Base-by-base conservation (phyloP, 768 basidiomycete genomes). In the Nidula microcarpa region DNA sequence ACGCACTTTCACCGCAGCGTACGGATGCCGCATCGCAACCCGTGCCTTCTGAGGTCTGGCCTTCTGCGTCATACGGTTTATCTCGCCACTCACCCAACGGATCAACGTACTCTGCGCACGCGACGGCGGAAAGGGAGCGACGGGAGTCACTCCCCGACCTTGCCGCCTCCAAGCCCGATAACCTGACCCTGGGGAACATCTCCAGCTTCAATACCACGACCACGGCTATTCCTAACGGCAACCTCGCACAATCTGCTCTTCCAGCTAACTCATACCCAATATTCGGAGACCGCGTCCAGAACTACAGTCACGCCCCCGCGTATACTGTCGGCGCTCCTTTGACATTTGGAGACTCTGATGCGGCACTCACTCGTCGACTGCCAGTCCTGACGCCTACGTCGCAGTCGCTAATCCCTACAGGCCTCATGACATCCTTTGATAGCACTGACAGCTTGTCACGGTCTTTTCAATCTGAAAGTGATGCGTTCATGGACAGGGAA, bases 351-450 rank as follows among this genome's bases (percentile, higher is more conserved):
- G 83, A 83, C 53, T 52, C 64, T 41, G 74, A 76, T 39, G 50
- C 52, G 55, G 18, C 63, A 56, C 30, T 51, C 51, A 43, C 47
- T 52, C 52, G 43, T 58, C 65, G 1, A 63, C 64, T n/a, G 58
- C 62, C 30, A 62, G 37, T 66, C 51, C 58, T 67, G 23, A 76
- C 75, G 43, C 74, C 76, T 10, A 68, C 66, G 32, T 77, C 79
- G 23, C 68, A 78, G 47, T 76, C 78, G 8, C 68, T 82, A 52
- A 80, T 87, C 53, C 80, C 85, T 34, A 75, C 77, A 46, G 75
- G 77, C 60, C 69, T 85, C 32, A 79, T 84, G 56, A 70, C 76
- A 49, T 81, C 84, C 18, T 68, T 86, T 30, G 80, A 83, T 50
- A 67, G 62, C 41, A 55, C 54, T 32, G 74, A 73, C 47, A 68